Evolutionary conservation across 2,329 filamentous ascomycete species (phyloP), one percentile per base, ranked within the genome.

Genomic region (Penicillium italicum): DNA sequence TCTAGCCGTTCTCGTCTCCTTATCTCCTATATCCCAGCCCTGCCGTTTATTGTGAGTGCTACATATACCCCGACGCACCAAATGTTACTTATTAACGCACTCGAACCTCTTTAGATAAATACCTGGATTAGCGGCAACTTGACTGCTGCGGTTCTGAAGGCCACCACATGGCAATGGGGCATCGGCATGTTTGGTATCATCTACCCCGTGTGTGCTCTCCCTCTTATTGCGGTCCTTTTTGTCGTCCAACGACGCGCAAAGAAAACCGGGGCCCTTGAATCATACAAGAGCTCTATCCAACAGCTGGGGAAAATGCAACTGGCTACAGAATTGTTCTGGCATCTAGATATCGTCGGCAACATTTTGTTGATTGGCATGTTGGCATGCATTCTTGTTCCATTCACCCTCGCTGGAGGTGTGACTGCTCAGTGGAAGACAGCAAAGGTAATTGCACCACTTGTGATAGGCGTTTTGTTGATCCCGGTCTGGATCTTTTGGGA

Each of bases 121-220:
- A 84, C 84, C 0, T 87, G 84, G 84, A 77, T 86, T 14, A 82
- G 81, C 57, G 85, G 84, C 20, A 79, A 82, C 58, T 72, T 87
- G 47, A 79, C 81, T 0, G 66, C 69, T 0, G 76, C 80, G 0
- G 81, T 86, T 0, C 64, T 86, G 20, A 62, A 54, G 0, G 67
- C 65, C 2, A 81, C 81, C 0, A 79, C 74, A 1, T 87, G 85
- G 85, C 72, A 78, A 55, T 86, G 83, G 83, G 85, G 84, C 14
- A 77, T 85, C 24, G 84, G 83, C 59, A 86, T 87, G 83, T 87
- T 82, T 77, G 77, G 76, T 44, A 80, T 86, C 58, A 83, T 86
- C 47, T 85, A 82, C 63, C 80, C 84, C 1, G 72, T 82, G 8
- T 80, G 79, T 53, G 76, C 80, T 0, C 56, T 85, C 5, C 83